A percentile compares a stretch with the other conserved stretches of the same genome.
These are phyloP conservation scores for Picea glauca DNA, from an alignment of 75 land plant genomes.

Conservation along the genomic window DNA sequence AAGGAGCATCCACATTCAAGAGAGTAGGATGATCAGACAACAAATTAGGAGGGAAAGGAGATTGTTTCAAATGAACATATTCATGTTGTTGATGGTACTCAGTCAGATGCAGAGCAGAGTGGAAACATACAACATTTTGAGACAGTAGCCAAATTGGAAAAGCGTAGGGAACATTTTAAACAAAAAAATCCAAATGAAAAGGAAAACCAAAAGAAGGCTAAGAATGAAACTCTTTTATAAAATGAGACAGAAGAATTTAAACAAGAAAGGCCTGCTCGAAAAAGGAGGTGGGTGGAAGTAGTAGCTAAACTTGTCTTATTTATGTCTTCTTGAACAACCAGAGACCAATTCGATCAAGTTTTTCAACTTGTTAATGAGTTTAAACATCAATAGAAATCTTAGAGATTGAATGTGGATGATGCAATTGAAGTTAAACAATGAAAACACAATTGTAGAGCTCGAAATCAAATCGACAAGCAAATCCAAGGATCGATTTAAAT, in stretches of 20 bases:
- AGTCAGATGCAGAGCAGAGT: conserved; percentile 10
- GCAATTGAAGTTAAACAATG: too few species aligned
- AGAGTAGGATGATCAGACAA: conserved; percentile 9
- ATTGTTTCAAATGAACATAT: conserved; percentile 9
- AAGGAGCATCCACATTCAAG: conserved; percentile 9
- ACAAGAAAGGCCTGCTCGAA: conserved; percentile 87
- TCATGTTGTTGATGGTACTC: background rate
- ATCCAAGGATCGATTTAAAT: too few species aligned
- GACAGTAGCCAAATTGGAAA: conserved; percentile 72
- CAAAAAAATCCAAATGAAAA: conserved; percentile 68
- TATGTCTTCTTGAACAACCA: background rate
- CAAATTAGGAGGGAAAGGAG: conserved; percentile 21
- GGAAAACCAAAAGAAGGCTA: conserved; percentile 34
- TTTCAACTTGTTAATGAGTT: too few species aligned
- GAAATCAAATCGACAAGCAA: too few species aligned
- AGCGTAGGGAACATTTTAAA: conserved; percentile 81
- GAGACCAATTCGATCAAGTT: too few species aligned
- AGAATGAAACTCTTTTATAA: conserved; percentile 43
- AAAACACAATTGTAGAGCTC: too few species aligned
- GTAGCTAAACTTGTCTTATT: background rate
- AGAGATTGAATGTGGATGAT: too few species aligned
- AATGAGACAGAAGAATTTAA: conserved; percentile 48
- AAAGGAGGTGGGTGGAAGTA: conserved; percentile 63
- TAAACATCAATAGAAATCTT: too few species aligned
- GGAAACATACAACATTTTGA: conserved; percentile 38